A percentile compares a stretch with the other conserved stretches of the same genome.
Conservation (phyloP, 2,329 filamentous ascomycete genomes). For the Aureobasidium sp. region DNA sequence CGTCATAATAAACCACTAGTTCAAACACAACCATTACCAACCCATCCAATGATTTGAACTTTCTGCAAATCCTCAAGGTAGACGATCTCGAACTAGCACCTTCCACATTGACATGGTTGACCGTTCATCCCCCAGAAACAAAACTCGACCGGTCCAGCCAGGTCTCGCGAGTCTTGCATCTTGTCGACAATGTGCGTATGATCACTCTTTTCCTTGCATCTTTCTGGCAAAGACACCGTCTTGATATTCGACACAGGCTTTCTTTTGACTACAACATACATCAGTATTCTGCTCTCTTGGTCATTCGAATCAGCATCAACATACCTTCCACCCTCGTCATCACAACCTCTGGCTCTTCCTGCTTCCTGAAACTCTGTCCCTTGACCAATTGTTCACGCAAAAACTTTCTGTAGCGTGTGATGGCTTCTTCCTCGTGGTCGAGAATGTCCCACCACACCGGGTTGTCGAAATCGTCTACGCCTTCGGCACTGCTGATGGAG, state of each 20-base stretch:
- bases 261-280: not conserved
- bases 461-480: not conserved
- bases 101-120: slow-evolving; percentile 1
- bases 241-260: not conserved
- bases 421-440: not conserved
- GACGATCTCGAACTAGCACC: not conserved
- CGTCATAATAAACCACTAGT: too few species aligned
- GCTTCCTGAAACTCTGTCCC: not conserved
- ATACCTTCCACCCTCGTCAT: not conserved
- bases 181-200: not conserved
- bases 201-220: not conserved
- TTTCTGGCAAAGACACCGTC: not conserved
- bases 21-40: too few species aligned
- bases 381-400: not conserved
- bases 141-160: not conserved
- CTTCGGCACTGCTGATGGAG: not conserved
- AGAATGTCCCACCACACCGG: not conserved
- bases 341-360: not conserved
- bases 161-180: not conserved
- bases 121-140: slow-evolving; percentile 9
- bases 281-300: not conserved
- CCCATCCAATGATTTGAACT: too few species aligned
- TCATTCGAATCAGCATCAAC: not conserved
- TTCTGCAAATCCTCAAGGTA: too few species aligned
- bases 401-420: not conserved